phyloP scores from a whole-genome alignment of 2,329 filamentous ascomycete genomes.

The Dothideomycetes sp. region DNA sequence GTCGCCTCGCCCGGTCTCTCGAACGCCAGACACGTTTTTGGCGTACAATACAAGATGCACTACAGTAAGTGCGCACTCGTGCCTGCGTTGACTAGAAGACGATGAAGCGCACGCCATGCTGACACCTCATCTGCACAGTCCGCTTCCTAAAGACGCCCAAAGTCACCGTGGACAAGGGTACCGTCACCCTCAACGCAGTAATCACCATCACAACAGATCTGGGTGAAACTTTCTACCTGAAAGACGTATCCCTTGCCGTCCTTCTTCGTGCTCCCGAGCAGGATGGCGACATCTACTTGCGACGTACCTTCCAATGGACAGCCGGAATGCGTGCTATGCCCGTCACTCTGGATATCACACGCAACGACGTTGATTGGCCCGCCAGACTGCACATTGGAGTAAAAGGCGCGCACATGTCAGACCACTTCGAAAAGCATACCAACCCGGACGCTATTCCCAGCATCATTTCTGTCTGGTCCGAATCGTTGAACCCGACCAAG shows the following conservation, averaged over 20 bases:
- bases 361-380: conserved; percentile 26
- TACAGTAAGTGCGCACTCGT: conserved; percentile 15
- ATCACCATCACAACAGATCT: conserved; percentile 60
- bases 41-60: too few species aligned
- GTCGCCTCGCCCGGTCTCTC: too few species aligned
- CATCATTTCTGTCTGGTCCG: conserved; percentile 49
- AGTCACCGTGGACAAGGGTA: conserved; percentile 27
- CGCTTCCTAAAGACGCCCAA: conserved; percentile 57
- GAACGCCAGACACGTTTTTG: too few species aligned
- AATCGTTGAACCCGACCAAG: conserved; percentile 27
- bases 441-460: conserved; percentile 25
- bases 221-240: conserved; percentile 51
- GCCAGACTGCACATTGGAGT: conserved; percentile 30
- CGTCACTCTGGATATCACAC: conserved; percentile 29
- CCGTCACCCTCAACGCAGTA: conserved; percentile 36
- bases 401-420: conserved; percentile 16
- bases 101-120: too few species aligned
- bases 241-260: conserved; percentile 32
- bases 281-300: conserved; percentile 29
- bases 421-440: conserved; percentile 19
- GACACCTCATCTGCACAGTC: too few species aligned
- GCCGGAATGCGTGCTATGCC: conserved; percentile 32
- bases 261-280: conserved; percentile 22
- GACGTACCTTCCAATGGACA: conserved; percentile 33
- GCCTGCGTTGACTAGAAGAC: too few species aligned